Evolutionary conservation across 495 filamentous ascomycete genomes (phyloP).

Genomic region (Cercophora newfieldiana): DNA sequence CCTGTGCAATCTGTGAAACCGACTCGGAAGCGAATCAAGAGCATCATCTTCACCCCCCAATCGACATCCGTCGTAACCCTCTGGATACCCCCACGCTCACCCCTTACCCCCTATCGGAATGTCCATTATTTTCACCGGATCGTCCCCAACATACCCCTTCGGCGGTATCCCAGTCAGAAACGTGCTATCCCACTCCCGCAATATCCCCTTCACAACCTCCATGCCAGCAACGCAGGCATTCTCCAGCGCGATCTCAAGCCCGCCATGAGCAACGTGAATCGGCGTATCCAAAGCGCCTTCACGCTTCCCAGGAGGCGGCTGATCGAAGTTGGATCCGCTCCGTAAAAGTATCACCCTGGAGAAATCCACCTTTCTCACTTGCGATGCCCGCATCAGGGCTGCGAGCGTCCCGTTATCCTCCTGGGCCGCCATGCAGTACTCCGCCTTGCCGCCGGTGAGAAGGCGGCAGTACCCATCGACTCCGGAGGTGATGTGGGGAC

Average conservation of each 20-base stretch:
- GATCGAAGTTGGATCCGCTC: slow-evolving; percentile 15
- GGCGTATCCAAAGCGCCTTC: slow-evolving; percentile 1
- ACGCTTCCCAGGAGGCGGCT: slow-evolving; percentile 4
- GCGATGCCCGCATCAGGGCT: slow-evolving; percentile 4
- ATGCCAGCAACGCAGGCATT: slow-evolving; percentile 7
- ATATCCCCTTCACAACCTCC: slow-evolving; percentile 9
- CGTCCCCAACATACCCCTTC: not conserved
- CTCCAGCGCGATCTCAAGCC: slow-evolving; percentile 11
- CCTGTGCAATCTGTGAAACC: too few species aligned
- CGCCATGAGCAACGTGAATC: slow-evolving; percentile 11
- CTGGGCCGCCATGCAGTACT: slow-evolving; percentile 15
- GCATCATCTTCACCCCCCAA: too few species aligned
- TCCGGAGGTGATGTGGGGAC: not conserved
- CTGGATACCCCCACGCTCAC: too few species aligned
- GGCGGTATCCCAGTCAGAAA: slow-evolving; percentile 7
- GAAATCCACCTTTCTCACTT: slow-evolving; percentile 5
- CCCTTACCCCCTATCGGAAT: too few species aligned
- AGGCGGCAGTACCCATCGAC: slow-evolving; percentile 7
- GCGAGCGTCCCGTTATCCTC: slow-evolving; percentile 12
- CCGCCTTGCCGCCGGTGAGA: slow-evolving; percentile 1
- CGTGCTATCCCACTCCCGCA: slow-evolving; percentile 2
- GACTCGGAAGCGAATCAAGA: too few species aligned
- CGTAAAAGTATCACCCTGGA: slow-evolving; percentile 11
- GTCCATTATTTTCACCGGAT: too few species aligned
- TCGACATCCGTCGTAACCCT: too few species aligned